Conservation (phyloP, 2,329 filamentous ascomycete species). For the Colletotrichum endophyticum region DNA sequence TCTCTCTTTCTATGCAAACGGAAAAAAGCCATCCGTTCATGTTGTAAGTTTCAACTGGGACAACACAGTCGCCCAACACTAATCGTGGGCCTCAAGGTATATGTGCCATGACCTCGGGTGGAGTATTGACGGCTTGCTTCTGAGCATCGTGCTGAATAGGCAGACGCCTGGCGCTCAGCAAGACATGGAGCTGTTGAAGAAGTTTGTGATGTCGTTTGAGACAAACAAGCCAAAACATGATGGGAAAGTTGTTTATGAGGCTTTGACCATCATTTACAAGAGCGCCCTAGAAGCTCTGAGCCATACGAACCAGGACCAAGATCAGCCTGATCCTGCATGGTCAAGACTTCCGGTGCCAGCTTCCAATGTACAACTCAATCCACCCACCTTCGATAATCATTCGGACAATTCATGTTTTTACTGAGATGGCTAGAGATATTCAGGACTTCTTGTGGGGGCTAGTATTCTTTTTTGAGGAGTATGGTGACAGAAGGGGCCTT, state of each 20-base stretch:
- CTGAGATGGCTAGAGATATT: too few species aligned
- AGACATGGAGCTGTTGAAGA: background rate
- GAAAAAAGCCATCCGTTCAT: background rate
- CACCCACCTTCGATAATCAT: too few species aligned
- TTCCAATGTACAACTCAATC: accelerated
- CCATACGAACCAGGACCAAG: accelerated
- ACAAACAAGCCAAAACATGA: background rate
- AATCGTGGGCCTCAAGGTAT: background rate
- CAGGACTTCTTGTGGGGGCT: too few species aligned
- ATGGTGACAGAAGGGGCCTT: too few species aligned
- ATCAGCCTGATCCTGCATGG: background rate
- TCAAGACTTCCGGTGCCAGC: accelerated
- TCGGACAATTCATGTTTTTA: too few species aligned
- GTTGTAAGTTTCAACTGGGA: accelerated
- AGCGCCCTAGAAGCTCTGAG: accelerated
- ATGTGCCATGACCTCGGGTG: background rate
- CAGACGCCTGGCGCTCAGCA: background rate
- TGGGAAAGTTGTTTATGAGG: accelerated
- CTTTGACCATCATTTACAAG: background rate
- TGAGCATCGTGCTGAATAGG: background rate
- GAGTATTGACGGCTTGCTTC: background rate
- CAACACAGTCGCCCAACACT: background rate
- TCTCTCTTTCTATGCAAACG: background rate
- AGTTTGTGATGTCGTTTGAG: accelerated
- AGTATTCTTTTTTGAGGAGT: too few species aligned